These are phyloP conservation scores for Umbelopsis vinacea DNA, from an alignment of 192 early-diverging fungal species.

Conservation along the genomic window DNA sequence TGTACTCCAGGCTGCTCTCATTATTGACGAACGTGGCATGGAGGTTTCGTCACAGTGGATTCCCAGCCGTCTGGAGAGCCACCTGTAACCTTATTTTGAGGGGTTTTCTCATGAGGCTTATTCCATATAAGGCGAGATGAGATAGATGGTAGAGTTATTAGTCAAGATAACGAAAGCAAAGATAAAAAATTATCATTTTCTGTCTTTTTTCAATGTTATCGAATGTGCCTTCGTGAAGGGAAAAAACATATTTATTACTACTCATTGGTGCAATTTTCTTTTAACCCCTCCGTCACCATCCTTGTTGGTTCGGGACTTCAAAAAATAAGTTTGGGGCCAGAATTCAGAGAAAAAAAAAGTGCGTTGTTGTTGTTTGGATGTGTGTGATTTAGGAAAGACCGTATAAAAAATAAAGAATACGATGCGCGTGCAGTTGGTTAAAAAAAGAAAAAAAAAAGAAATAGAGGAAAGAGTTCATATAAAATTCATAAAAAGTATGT, in stretches of 20 bases:
- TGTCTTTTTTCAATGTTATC: background rate
- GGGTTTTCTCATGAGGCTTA: background rate
- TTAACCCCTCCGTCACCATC: no score
- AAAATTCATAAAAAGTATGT: background rate
- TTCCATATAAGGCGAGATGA: background rate
- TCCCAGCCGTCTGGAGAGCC: slow-evolving; percentile 36
- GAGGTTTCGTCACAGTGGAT: background rate
- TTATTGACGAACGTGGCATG: slow-evolving; percentile 34
- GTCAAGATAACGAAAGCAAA: background rate
- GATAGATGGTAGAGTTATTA: slow-evolving; percentile 1
- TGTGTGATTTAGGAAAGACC: background rate
- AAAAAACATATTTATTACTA: no score
- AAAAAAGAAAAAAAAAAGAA: slow-evolving; percentile 4
- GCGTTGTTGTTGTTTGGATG: background rate
- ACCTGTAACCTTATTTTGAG: slow-evolving; percentile 32
- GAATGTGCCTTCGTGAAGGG: no score
- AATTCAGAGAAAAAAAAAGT: background rate
- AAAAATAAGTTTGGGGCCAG: background rate
- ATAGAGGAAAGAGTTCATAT: no score
- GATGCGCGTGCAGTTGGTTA: background rate
- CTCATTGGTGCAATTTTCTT: no score
- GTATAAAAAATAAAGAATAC: background rate
- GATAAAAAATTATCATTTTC: background rate
- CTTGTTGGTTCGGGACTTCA: background rate
- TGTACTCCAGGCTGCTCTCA: slow-evolving; percentile 65